Percentiles rank a stretch among this genome's conserved stretches.
These are phyloP conservation scores for Fusarium sacchari DNA, from an alignment of 2,329 filamentous ascomycete genomes.

Conservation along the genomic window DNA sequence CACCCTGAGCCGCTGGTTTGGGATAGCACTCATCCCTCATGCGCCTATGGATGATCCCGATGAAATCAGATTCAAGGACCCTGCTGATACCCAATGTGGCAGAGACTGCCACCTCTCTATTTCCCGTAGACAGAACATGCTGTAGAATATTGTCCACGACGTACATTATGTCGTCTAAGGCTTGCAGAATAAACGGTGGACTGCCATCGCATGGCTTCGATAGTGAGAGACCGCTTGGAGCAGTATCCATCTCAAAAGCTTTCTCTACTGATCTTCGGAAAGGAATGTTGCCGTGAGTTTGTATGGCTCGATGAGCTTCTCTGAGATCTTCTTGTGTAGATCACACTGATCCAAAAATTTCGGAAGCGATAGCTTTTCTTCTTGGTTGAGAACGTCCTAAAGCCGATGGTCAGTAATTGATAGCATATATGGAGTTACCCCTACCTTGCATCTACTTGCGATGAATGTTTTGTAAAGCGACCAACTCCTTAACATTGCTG, in stretches of 20 bases:
- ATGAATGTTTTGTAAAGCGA: not conserved
- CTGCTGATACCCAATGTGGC: not conserved
- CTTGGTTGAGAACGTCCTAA: not conserved
- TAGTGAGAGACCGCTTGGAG: not conserved
- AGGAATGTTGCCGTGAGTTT: not conserved
- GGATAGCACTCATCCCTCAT: not conserved
- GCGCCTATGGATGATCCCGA: not conserved
- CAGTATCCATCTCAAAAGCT: not conserved
- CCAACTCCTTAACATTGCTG: not conserved
- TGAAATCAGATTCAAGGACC: not conserved
- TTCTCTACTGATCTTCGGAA: not conserved
- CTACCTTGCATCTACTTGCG: not conserved
- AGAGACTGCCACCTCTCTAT: not conserved
- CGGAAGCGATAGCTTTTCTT: not conserved
- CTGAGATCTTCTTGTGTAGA: not conserved
- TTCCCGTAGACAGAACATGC: not conserved
- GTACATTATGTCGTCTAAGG: not conserved
- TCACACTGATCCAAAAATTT: not conserved
- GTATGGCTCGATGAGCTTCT: not conserved
- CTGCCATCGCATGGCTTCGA: not conserved
- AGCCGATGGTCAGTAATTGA: not conserved
- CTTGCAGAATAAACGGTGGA: not conserved
- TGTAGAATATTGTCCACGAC: not conserved
- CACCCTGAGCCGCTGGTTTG: not conserved
- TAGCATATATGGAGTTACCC: not conserved